These are phyloP conservation scores for Rubia tinctorum DNA, from an alignment of 305 asterid species.

Conservation along the genomic window DNA sequence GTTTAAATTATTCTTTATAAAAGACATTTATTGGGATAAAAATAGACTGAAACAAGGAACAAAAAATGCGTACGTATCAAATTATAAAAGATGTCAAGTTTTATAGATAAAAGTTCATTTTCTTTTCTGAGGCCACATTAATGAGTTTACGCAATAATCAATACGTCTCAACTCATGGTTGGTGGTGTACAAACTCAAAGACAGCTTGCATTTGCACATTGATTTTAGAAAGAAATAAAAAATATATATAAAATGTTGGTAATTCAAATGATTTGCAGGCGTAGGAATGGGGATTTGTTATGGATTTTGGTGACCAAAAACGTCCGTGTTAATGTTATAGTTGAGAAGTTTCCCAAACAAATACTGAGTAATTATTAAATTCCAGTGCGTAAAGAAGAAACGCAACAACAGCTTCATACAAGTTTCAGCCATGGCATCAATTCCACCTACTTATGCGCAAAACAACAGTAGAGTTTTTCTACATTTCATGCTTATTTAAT, in stretches of 20 bases:
- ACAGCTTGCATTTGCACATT: not conserved
- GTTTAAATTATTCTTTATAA: no score
- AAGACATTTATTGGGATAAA: no score
- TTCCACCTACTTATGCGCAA: no score
- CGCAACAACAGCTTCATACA: no score
- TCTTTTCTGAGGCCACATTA: not conserved
- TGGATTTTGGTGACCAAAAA: not conserved
- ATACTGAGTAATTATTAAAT: not conserved
- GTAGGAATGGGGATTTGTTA: not conserved
- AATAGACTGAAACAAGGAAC: no score
- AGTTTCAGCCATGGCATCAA: no score
- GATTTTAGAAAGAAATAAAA: no score
- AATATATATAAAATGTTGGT: not conserved
- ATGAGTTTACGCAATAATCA: not conserved
- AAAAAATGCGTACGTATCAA: no score
- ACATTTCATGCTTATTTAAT: no score
- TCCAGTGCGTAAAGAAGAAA: conserved; percentile 6
- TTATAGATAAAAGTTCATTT: no score
- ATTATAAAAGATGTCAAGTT: no score
- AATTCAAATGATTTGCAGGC: not conserved
- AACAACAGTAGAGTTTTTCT: no score
- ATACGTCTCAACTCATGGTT: not conserved
- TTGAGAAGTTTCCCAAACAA: not conserved
- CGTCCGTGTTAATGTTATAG: not conserved
- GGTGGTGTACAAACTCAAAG: not conserved